These are phyloP conservation scores for Rosa multiflora DNA, from an alignment of 306 rosid genomes.

Conservation along the genomic window DNA sequence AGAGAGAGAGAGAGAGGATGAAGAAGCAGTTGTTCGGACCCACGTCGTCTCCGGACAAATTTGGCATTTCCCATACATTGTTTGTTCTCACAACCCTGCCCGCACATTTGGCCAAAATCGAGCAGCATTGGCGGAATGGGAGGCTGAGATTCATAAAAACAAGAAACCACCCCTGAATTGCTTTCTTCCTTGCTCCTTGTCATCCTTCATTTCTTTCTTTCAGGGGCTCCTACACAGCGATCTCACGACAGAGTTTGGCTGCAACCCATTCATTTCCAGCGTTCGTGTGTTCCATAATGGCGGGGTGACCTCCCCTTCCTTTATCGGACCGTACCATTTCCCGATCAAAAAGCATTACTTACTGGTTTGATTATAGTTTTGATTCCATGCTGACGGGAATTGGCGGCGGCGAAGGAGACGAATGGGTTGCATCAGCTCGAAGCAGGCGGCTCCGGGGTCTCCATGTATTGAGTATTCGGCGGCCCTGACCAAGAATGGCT, in stretches of 20 bases:
- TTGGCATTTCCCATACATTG: conserved; percentile 10
- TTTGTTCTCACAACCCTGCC: conserved; percentile 14
- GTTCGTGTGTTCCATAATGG: not conserved
- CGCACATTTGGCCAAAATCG: conserved; percentile 42
- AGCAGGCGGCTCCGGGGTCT: conserved; percentile 32
- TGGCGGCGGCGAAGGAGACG: conserved; percentile 22
- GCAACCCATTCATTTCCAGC: not conserved
- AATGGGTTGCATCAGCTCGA: conserved; percentile 97
- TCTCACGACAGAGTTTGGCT: not conserved
- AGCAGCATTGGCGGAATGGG: conserved; percentile 10
- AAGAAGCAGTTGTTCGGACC: conserved; percentile 42
- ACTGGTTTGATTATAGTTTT: not conserved
- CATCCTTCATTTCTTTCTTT: not conserved
- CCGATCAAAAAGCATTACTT: not conserved
- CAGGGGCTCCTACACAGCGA: not conserved
- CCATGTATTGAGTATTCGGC: conserved; percentile 22
- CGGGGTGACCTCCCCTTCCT: conserved; percentile 3
- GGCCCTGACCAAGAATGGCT: conserved; percentile 25
- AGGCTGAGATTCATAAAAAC: conserved; percentile 7
- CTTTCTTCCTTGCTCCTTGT: not conserved
- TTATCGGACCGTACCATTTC: not conserved
- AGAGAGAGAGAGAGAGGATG: conserved; percentile 32
- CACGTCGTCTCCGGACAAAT: conserved; percentile 50
- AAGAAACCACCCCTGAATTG: not conserved
- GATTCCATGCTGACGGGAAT: conserved; percentile 40